Evolutionary conservation across 805 yeast species (phyloP).

Genomic region (Soucietia sequanensis): DNA sequence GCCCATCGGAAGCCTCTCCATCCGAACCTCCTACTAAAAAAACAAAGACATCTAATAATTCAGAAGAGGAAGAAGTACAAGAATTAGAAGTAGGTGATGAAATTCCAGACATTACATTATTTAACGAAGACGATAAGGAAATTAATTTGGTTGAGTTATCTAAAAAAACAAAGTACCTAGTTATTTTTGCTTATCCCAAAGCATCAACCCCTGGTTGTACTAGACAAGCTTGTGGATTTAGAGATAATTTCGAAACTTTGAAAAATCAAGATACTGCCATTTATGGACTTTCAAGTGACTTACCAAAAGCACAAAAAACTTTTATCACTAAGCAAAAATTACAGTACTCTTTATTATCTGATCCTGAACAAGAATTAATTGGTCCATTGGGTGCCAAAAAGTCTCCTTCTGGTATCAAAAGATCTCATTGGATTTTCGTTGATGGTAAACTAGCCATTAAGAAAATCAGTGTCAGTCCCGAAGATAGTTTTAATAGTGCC

Average conservation of each 20-base stretch:
- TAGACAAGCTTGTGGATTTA: constrained; percentile 87
- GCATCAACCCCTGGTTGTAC: constrained; percentile 98
- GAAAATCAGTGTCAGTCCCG: constrained; percentile 52
- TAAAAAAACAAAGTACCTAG: constrained; percentile 30
- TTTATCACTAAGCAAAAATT: constrained; percentile 73
- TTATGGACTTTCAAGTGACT: constrained; percentile 81
- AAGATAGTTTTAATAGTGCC: constrained; percentile 57
- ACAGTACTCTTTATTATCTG: constrained; percentile 73
- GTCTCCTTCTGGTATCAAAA: constrained; percentile 67
- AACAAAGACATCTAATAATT: constrained; percentile 6
- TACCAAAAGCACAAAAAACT: constrained; percentile 71
- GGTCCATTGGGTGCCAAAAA: constrained; percentile 82
- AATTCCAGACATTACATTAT: constrained; percentile 62
- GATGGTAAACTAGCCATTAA: constrained; percentile 66
- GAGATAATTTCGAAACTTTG: constrained; percentile 59
- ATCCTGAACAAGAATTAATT: constrained; percentile 68
- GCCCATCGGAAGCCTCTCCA: constrained; percentile 9
- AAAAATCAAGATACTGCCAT: constrained; percentile 53
- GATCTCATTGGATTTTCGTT: constrained; percentile 91
- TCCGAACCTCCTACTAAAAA: constrained; percentile 18
- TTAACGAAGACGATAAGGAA: constrained; percentile 68
- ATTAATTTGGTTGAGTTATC: constrained; percentile 33
- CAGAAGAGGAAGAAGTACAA: constrained; percentile 2
- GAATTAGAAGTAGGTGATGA: constrained; percentile 55
- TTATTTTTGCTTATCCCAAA: constrained; percentile 72